Evolutionary conservation across 805 yeast species (phyloP).

Genomic region (Kodamaea kakaduensis): DNA sequence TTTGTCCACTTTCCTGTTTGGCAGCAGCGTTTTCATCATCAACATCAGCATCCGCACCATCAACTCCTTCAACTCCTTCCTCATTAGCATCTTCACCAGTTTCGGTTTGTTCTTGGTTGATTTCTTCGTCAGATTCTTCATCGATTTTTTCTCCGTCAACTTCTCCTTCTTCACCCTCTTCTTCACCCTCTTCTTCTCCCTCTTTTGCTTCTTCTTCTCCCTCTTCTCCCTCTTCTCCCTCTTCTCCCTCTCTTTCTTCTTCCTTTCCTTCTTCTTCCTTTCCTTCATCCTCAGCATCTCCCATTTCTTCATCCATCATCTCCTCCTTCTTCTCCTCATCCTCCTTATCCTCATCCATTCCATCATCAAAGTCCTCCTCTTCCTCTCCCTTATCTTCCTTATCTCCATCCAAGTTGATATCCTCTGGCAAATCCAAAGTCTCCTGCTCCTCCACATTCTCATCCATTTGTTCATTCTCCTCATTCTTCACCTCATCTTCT

Average conservation of each 20-base stretch:
- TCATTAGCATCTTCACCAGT: neutral
- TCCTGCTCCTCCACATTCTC: conserved; percentile 78
- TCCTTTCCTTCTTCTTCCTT: conserved; percentile 9
- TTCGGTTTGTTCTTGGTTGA: neutral
- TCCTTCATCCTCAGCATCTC: conserved; percentile 17
- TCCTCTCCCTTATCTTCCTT: conserved; percentile 21
- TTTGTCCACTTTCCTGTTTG: conserved; percentile 56
- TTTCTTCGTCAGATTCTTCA: conserved; percentile 27
- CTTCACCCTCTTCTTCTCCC: conserved; percentile 19
- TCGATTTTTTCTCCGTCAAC: conserved; percentile 15
- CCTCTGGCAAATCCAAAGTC: conserved; percentile 87
- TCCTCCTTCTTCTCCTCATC: conserved; percentile 24
- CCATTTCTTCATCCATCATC: conserved; percentile 19
- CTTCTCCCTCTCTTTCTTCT: conserved; percentile 14
- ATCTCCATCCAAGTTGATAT: conserved; percentile 81
- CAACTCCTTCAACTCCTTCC: conserved; percentile 44
- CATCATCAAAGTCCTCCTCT: conserved; percentile 29
- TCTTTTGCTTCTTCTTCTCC: conserved; percentile 19
- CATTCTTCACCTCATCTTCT: conserved; percentile 70
- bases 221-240: conserved; percentile 3
- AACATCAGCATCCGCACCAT: conserved; percentile 47
- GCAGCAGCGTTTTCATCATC: conserved; percentile 56
- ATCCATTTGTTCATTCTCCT: conserved; percentile 66
- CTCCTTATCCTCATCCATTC: conserved; percentile 24
- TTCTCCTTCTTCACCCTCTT: conserved; percentile 22